Evolutionary conservation across 148 eudicot species (phyloP).

Genomic region (Silene uniflora): DNA sequence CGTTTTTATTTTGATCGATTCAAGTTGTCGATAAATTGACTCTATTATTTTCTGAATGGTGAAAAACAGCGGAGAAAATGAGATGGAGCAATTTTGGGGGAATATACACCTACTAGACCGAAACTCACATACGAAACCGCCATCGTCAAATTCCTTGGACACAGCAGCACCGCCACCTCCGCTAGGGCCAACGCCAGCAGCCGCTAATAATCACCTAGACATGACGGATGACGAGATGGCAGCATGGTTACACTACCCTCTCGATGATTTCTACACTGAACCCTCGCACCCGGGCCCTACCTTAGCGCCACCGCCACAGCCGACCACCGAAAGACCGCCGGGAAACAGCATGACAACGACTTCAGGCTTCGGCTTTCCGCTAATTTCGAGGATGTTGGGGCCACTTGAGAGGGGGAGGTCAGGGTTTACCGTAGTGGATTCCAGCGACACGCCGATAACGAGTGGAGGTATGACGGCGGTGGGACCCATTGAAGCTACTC

Average conservation of each 20-base stretch:
- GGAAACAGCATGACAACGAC: neutral
- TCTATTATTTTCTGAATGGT: no score
- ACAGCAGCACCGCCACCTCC: neutral
- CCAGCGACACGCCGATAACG: neutral
- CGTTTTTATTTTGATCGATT: neutral
- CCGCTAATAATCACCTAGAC: neutral
- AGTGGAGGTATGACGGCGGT: neutral
- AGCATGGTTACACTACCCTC: neutral
- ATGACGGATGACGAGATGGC: neutral
- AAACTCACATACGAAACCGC: neutral
- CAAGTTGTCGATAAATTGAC: neutral
- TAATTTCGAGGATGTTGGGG: neutral
- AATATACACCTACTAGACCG: neutral
- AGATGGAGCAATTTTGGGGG: neutral
- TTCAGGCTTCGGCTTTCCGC: neutral
- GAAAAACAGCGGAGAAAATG: neutral
- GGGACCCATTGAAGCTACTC: neutral
- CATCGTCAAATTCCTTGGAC: neutral
- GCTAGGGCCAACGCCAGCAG: neutral
- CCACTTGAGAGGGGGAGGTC: neutral
- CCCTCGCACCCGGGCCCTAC: neutral
- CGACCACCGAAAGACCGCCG: neutral
- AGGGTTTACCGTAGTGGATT: neutral
- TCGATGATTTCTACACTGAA: neutral
- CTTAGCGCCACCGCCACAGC: neutral